phyloP scores from a whole-genome alignment of 1,284 basidiomycete species.

The Mrakiaceae sp. region DNA sequence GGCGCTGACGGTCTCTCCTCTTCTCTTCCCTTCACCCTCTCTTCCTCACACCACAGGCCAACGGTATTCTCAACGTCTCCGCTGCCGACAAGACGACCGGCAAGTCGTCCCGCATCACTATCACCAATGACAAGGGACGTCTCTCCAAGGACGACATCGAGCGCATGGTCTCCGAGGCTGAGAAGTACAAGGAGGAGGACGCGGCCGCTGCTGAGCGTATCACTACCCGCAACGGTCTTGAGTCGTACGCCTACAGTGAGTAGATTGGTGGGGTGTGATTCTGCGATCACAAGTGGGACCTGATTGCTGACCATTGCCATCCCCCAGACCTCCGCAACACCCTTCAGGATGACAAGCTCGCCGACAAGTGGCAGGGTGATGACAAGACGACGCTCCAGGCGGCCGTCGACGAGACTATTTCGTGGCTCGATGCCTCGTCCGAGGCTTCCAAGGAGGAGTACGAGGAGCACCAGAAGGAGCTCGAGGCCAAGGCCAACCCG shows the following conservation, averaged over 20 bases:
- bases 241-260: constrained; percentile 78
- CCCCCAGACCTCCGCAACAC: constrained; percentile 68
- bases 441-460: constrained; percentile 95
- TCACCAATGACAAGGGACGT: constrained; percentile 98
- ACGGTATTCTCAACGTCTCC: constrained; percentile 94
- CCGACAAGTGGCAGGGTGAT: constrained; percentile 71
- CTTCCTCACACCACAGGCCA: constrained; percentile 42
- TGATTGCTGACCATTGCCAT: no score
- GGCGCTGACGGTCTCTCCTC: not conserved
- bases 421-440: constrained; percentile 78
- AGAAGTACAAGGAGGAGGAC: constrained; percentile 66
- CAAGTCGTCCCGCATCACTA: constrained; percentile 73
- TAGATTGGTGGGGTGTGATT: no score
- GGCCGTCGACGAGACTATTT: constrained; percentile 74
- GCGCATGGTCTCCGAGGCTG: constrained; percentile 87
- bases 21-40: not conserved
- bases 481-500: constrained; percentile 81
- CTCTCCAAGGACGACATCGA: constrained; percentile 98
- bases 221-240: constrained; percentile 75
- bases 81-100: constrained; percentile 96
- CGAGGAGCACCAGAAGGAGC: constrained; percentile 87
- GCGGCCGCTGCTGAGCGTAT: constrained; percentile 69
- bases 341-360: constrained; percentile 69
- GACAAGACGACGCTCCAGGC: constrained; percentile 82
- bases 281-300: no score